Evolutionary conservation across 148 eudicot species (phyloP), one percentile per base, ranked within the genome.

Genomic region (Diospyros kaki): DNA sequence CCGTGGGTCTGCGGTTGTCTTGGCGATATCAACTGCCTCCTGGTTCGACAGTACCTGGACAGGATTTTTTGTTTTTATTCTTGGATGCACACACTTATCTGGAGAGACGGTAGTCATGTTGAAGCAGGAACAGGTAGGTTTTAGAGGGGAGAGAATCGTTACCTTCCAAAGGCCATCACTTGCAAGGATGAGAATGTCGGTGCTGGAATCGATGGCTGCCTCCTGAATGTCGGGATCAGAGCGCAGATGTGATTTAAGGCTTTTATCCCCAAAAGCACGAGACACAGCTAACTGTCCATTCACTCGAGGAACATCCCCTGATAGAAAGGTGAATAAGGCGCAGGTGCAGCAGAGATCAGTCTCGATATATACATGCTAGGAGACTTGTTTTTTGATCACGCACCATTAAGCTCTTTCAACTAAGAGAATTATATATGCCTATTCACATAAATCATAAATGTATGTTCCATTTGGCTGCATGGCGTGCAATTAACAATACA

Each of bases 111-210:
- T 48, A 48, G 8, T 8, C 8, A 14, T 48, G 59, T 41, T 72
- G 64, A 64, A 59, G 12, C n/a, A 3, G 45, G 48, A 58, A 58
- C 5, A 28, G 28, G 28, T 28, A 28, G 28, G 28, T 28, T 18
- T 18, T 5, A n/a, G 7, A 77, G 38, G 10, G 39, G 17, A 66
- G 10, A 65, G 63, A 48, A 44, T 42, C 74, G 53, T 80, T 76
- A 90, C 94, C 92, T 90, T 90, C 94, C 94, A 90, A 52, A 90
- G 75, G 71, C 94, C 94, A 79, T 90, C 94, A 72, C 94, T 90
- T 7, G 94, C 94, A 18, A 90, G 87, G 70, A 90, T 83, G 55
- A 90, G 86, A 61, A 88, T 41, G 18, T 90, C 92, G 2, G 71
- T 75, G 53, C 17, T 83, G 38, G 51, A 7, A 67, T 82, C 89